These are phyloP conservation scores for Leptodermis oblonga DNA, from an alignment of 257 asterid species.

Conservation along the genomic window DNA sequence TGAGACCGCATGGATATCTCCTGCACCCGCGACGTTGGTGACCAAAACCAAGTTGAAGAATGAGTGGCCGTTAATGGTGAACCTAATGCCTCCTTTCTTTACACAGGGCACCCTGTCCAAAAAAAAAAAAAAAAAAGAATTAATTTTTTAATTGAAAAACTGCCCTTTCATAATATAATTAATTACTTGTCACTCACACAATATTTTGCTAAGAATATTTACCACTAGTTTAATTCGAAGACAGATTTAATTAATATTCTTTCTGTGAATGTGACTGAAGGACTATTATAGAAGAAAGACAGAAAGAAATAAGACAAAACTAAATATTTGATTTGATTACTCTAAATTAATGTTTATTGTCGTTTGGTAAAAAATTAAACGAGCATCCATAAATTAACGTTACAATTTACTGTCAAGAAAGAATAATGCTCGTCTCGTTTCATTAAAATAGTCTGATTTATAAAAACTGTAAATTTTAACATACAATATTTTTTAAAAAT, in stretches of 20 bases:
- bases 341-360: neutral
- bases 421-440: too few species aligned
- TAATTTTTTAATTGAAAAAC: neutral
- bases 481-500: too few species aligned
- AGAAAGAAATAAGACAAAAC: neutral
- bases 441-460: too few species aligned
- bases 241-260: neutral
- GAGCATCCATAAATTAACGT: too few species aligned
- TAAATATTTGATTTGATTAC: neutral
- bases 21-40: constrained; percentile 51
- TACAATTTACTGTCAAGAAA: too few species aligned
- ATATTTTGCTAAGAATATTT: too few species aligned
- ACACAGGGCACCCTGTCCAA: constrained; percentile 42
- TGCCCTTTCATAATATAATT: too few species aligned
- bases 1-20: constrained; percentile 36
- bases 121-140: neutral
- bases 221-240: neutral
- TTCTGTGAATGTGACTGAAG: too few species aligned
- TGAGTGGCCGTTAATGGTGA: constrained; percentile 47
- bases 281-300: too few species aligned
- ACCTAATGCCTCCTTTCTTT: constrained; percentile 45
- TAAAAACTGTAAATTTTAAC: too few species aligned
- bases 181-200: neutral
- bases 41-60: constrained; percentile 50
- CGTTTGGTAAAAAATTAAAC: too few species aligned